Evolutionary conservation across 2,329 filamentous ascomycete species (phyloP), one percentile per base, ranked within the genome.

Genomic region (Aspergillus fumigatiaffinis): DNA sequence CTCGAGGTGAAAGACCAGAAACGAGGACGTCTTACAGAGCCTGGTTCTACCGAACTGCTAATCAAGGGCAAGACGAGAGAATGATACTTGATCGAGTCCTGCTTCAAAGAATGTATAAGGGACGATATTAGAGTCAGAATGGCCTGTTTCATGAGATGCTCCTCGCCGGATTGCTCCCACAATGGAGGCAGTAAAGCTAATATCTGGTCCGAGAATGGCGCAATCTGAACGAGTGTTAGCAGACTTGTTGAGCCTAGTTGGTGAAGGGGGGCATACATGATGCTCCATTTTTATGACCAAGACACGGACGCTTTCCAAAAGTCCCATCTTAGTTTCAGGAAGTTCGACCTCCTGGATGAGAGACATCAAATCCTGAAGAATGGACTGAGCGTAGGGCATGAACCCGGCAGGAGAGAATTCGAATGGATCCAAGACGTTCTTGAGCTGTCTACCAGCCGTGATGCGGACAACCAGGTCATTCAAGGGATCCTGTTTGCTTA

Each of bases 391-490:
- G 70, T 88, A 94, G 0, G 91, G 91, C 52, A 89, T 70, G 71
- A 97, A 97, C 10, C 80, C 77, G 4, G 89, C 84, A 1, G 87
- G 81, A 10, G 83, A 82, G 71, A 97, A 97, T 53, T 88, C 88
- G 71, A 92, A 91, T 47, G 96, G 91, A 65, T 97, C 89, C 0
- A 91, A 86, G 47, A 96, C 84, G 63, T 84, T 83, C 65, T 88
- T 88, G 52, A 99, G 84, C 66, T 95, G 91, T 55, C 92, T 84
- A 5, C 91, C 94, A 3, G 94, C 91, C 1, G 93, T 97, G 54
- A 97, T 88, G 14, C 91, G 87, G 32, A 99, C 94, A 0, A 97
- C 92, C 53, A 92, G 82, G 68, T 99, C 94, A 68, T 99, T 99
- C 58, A 86, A 80, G 7, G 85, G 80, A 66, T 97, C 92, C 20